phyloP scores from a whole-genome alignment of 495 filamentous ascomycete genomes.

The Pyrenula aspistea region DNA sequence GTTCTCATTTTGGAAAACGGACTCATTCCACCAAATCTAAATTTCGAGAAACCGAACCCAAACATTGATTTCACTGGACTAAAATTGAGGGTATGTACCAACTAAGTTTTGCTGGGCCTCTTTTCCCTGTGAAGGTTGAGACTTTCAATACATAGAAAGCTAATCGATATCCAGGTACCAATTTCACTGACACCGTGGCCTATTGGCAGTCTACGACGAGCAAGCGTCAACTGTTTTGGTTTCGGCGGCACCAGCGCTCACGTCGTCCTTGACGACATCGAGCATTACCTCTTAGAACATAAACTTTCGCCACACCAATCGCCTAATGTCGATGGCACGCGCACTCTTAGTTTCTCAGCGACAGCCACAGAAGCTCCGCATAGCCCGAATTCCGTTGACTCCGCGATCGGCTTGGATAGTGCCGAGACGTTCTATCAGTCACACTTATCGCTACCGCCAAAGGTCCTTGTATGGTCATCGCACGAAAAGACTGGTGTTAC shows the following conservation, averaged over 20 bases:
- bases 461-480: background rate
- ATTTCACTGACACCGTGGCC: constrained; percentile 13
- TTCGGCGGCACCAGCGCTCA: constrained; percentile 17
- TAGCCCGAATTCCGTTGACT: background rate
- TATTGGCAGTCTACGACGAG: constrained; percentile 11
- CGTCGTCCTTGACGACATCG: constrained; percentile 19
- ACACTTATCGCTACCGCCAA: background rate
- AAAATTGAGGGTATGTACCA: constrained; percentile 11
- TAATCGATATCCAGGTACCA: constrained; percentile 1
- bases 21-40: constrained; percentile 26
- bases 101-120: constrained; percentile 7
- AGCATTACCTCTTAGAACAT: constrained; percentile 8
- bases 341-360: background rate
- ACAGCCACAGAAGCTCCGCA: background rate
- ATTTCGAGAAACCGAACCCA: constrained; percentile 11
- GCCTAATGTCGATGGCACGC: constrained; percentile 1
- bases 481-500: background rate
- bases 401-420: background rate
- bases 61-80: constrained; percentile 9
- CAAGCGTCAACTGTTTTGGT: constrained; percentile 16
- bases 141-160: constrained; percentile 25
- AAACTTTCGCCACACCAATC: constrained; percentile 8
- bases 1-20: constrained; percentile 29
- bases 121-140: constrained; percentile 5
- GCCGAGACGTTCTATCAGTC: background rate